Evolutionary conservation across 108 stramenopile genomes (phyloP).

Genomic region (Fistulifera solaris): DNA sequence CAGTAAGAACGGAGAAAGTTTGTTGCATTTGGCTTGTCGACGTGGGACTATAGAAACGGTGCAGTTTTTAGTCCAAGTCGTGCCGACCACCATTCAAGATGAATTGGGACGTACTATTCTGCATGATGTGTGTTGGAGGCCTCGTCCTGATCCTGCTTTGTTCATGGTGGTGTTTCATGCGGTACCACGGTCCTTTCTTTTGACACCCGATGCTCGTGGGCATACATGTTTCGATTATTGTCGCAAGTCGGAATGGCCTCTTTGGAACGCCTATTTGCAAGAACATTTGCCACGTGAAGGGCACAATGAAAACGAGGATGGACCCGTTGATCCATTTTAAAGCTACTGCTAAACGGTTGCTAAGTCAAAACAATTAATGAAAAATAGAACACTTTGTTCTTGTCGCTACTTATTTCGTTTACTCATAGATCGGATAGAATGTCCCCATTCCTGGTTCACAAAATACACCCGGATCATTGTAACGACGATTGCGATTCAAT

Average conservation of each 20-base stretch:
- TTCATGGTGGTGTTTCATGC: slow-evolving; percentile 18
- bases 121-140: slow-evolving; percentile 58
- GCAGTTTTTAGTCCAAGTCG: slow-evolving; percentile 25
- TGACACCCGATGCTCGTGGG: slow-evolving; percentile 27
- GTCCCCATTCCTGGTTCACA: slow-evolving; percentile 79
- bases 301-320: too few species aligned
- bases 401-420: too few species aligned
- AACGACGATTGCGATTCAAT: slow-evolving; percentile 77
- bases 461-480: slow-evolving; percentile 90
- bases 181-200: slow-evolving; percentile 21
- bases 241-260: background rate
- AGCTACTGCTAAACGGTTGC: too few species aligned
- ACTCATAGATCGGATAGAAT: slow-evolving; percentile 88
- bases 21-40: slow-evolving; percentile 60
- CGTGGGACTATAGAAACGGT: slow-evolving; percentile 26
- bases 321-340: too few species aligned
- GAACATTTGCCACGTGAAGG: too few species aligned
- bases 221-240: slow-evolving; percentile 29
- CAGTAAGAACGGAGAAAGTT: slow-evolving; percentile 56
- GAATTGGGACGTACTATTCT: slow-evolving; percentile 50
- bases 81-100: slow-evolving; percentile 24
- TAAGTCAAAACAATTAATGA: too few species aligned
- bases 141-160: slow-evolving; percentile 24
- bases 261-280: too few species aligned
- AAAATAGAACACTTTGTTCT: too few species aligned